A percentile compares a stretch with the other conserved stretches of the same genome.
Conservation (phyloP, 345 rosid genomes). For the Lepidium didymum region DNA sequence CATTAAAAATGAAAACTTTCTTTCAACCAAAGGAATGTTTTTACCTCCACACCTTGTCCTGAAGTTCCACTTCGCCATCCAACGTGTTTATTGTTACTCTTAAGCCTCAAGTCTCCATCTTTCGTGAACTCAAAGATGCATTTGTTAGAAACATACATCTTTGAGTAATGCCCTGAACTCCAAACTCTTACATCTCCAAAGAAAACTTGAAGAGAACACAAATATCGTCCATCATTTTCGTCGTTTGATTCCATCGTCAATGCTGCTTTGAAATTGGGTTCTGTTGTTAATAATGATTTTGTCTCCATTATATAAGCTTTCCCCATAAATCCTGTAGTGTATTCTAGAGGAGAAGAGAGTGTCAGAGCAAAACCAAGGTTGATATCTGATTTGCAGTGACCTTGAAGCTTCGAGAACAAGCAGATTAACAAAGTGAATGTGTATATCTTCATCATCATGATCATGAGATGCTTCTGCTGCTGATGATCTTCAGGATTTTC, state of each 20-base stretch:
- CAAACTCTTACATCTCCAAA: slow-evolving; percentile 81
- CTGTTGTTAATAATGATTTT: slow-evolving; percentile 9
- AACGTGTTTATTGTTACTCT: slow-evolving; percentile 39
- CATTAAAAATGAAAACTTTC: neutral
- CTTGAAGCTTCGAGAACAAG: slow-evolving; percentile 15
- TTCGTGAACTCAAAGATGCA: slow-evolving; percentile 58
- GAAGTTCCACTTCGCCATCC: slow-evolving; percentile 86
- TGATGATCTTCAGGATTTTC: neutral
- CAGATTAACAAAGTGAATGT: slow-evolving; percentile 23
- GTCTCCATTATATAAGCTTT: slow-evolving; percentile 64
- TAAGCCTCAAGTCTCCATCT: slow-evolving; percentile 68
- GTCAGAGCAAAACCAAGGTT: slow-evolving; percentile 40
- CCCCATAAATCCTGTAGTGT: slow-evolving; percentile 44
- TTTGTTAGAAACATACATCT: slow-evolving; percentile 38
- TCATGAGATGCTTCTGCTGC: neutral
- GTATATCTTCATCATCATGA: slow-evolving; percentile 27
- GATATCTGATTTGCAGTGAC: slow-evolving; percentile 45
- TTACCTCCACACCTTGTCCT: slow-evolving; percentile 89
- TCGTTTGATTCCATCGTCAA: slow-evolving; percentile 54
- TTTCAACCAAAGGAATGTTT: neutral
- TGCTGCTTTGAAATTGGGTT: slow-evolving; percentile 53
- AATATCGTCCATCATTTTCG: slow-evolving; percentile 30
- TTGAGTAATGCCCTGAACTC: slow-evolving; percentile 81
- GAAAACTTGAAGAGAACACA: slow-evolving; percentile 66
- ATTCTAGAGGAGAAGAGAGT: slow-evolving; percentile 47